phyloP scores from a whole-genome alignment of 306 rosid species.

The Acmispon strigosus region DNA sequence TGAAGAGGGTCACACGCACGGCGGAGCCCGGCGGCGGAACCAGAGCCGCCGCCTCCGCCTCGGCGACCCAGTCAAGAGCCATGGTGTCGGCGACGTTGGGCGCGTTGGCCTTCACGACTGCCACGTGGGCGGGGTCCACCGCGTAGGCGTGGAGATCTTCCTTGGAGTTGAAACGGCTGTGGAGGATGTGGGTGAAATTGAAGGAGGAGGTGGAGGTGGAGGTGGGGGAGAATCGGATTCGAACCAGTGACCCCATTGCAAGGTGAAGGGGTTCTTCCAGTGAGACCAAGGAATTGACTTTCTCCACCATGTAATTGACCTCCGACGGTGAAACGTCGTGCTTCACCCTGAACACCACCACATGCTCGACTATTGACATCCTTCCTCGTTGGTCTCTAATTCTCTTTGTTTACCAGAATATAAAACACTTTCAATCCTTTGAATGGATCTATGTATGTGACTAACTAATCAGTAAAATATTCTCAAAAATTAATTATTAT shows the following conservation, averaged over 20 bases:
- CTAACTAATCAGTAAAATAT: no score
- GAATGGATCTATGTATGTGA: no score
- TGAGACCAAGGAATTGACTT: constrained; percentile 40
- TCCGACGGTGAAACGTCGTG: constrained; percentile 35
- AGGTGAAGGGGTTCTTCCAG: constrained; percentile 54
- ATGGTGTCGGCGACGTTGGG: constrained; percentile 42
- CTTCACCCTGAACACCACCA: constrained; percentile 59
- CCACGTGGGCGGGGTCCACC: constrained; percentile 44
- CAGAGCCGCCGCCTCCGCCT: neutral
- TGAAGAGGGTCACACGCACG: constrained; percentile 38
- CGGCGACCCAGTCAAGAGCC: constrained; percentile 70
- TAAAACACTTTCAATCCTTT: no score
- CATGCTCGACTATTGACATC: constrained; percentile 46
- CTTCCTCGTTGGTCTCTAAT: neutral
- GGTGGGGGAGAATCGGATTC: constrained; percentile 29
- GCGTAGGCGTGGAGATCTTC: constrained; percentile 43
- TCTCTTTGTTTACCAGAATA: neutral
- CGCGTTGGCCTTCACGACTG: constrained; percentile 39
- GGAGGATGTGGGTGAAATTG: constrained; percentile 67
- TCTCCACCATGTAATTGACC: constrained; percentile 30
- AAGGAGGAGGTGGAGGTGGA: neutral
- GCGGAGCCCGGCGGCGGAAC: constrained; percentile 37
- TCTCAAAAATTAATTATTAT: no score
- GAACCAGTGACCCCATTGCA: constrained; percentile 34
- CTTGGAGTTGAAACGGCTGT: constrained; percentile 52